Base-by-base conservation (phyloP, 1,284 basidiomycete species). In the Naganishia liquefaciens region DNA sequence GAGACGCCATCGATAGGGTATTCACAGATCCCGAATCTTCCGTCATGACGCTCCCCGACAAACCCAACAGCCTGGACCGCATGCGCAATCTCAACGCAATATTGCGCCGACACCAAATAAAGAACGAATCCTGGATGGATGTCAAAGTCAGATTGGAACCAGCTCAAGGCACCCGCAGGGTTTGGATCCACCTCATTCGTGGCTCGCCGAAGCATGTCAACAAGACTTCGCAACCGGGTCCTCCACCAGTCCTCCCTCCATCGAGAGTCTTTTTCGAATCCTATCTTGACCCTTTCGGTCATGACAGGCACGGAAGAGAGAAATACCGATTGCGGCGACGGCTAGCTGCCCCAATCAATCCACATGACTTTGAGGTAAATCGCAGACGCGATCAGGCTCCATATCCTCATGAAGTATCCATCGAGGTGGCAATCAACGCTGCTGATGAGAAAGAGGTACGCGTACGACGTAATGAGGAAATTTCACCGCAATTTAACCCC, bases 201-300 rank as follows among this genome's bases (percentile, higher is more conserved):
- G 21, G 42, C 13, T 39, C 37, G 2, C 23, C 28, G 5, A 10
- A 39, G 7, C 23, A 27, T 3, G 19, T 42, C 15, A 13, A 53
- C 17, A 28, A 15, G 9, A 23, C 28, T 11, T 44, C 21, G 21
- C 54, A 42, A 6, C 64, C 30, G 37, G 33, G 33, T 37, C 25
- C 9, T 15, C 2, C 9, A 15, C 42, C 43, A 17, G 33, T 61
- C 3, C 62, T 51, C 9, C 21, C 54, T 17, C 33, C 33, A 5
- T 37, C 33, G 2, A n/a, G 17, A 13, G 52, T 55, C 23, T 28
- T 40, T 5, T 67, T 61, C 37, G 62, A 67, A 33, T 54, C 39
- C 4, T 64, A 58, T 37, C 62, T 67, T 17, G 66, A 67, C n/a
- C 51, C 54, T 3, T 58, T 58, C 27, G 66, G 66, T 21, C 40